These are phyloP conservation scores for Coniferiporia sulphurascens DNA, from an alignment of 1,284 basidiomycete species.

Conservation along the genomic window DNA sequence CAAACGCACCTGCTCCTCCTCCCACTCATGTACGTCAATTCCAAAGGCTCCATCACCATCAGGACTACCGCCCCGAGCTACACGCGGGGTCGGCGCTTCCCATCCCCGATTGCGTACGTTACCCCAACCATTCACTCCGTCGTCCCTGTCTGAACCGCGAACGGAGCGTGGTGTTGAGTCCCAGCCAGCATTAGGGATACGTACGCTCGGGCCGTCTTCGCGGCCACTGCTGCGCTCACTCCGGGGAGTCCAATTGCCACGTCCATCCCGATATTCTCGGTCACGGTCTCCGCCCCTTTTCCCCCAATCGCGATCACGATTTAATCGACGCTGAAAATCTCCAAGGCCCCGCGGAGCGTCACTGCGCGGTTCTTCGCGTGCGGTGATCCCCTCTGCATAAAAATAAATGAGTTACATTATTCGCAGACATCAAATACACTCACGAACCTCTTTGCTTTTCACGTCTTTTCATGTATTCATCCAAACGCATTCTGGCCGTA, in stretches of 20 bases:
- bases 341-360: constrained; percentile 62
- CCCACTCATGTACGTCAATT: constrained; percentile 82
- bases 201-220: constrained; percentile 77
- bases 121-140: constrained; percentile 42
- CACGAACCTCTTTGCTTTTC: constrained; percentile 61
- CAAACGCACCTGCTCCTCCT: constrained; percentile 85
- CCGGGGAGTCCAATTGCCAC: constrained; percentile 54
- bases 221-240: constrained; percentile 50
- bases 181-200: constrained; percentile 87
- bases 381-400: constrained; percentile 54
- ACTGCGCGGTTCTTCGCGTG: constrained; percentile 44
- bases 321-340: constrained; percentile 65
- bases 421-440: background rate
- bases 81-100: constrained; percentile 85
- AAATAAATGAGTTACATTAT: background rate
- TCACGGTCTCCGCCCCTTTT: constrained; percentile 23
- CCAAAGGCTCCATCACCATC: constrained; percentile 55
- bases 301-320: constrained; percentile 44
- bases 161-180: constrained; percentile 76
- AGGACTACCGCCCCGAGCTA: constrained; percentile 55
- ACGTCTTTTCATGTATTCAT: constrained; percentile 66
- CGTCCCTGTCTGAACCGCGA: constrained; percentile 40
- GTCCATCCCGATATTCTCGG: constrained; percentile 22
- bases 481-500: constrained; percentile 61
- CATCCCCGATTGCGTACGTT: constrained; percentile 59